Base-by-base conservation (phyloP, 805 yeast genomes). In the Kurtzmaniella fragi region DNA sequence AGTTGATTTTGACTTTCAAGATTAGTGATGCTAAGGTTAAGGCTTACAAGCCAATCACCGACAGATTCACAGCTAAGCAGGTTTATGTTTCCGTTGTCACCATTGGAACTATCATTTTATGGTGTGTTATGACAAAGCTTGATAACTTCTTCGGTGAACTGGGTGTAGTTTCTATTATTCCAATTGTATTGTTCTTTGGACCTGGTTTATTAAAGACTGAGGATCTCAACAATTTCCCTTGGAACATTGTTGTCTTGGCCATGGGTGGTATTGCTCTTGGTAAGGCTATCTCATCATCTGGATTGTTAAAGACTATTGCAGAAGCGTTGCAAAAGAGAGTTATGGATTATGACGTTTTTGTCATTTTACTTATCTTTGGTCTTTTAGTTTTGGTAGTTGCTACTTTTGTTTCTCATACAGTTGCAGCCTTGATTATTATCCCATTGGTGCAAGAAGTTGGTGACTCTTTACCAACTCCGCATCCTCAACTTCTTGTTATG, bases 1-100 rank as follows among this genome's bases (percentile, higher is more conserved):
- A 84, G 46, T 67, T 89, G 51, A 58, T 85, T 40, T 60, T 84
- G 17, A 77, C 85, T 2, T 84, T 85, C 62, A 75, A 77, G 55
- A 59, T 65, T 39, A 49, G 50, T 34, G 65, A 77, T 27, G 67
- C 74, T 34, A 76, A 75, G 48, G 56, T 78, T 31, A 67, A 66
- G 39, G 63, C 68, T 13, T 70, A 63, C 46, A 62, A 68, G 48
- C 76, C 77, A 13, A 71, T 73, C 44, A 64, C 60, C 40, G 75
- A 70, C 35, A 59, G 53, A 35, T 70, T 71, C 46, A 69, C 74
- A 5, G 56, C 57, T 25, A 66, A 71, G 35, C 78, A 73, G 48
- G 55, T 63, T 49, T 71, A 61, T 49, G 62, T 73, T 32, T 53
- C 63, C 30, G 42, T 54, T 3, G 77, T 73, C 8, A 59, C 74